Evolutionary conservation across 345 rosid genomes (phyloP), one percentile per base, ranked within the genome.

Genomic region (Eucalyptus dawsonii): DNA sequence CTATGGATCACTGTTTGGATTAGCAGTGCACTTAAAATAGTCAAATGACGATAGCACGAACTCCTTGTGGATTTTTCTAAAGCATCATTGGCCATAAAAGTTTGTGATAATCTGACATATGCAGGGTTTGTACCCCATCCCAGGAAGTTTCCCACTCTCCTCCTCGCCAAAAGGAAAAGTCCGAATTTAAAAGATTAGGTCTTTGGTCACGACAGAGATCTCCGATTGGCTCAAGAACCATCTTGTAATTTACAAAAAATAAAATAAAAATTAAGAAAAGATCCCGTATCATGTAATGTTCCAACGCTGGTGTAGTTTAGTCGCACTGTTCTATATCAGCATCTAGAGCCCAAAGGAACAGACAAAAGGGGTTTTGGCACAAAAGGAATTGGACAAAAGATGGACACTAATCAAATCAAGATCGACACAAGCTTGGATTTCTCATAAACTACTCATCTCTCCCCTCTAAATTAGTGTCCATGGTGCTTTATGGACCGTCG

Each of bases 261-360:
- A 21, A 13, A 80, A 16, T 10, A 40, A 72, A 21, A n/a, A n/a
- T 17, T 5, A 34, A 34, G 25, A 72, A 19, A 72, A 9, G 24
- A 53, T 53, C 85, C 47, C 24, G 2, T 19, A 53, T 51, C 65
- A 42, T 76, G 50, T 89, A 54, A 88, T 92, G 88, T 87, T 93
- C 92, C 94, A 50, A 92, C 89, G 94, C 91, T 89, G 93, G 93
- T 94, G 93, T 93, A 89, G 90, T 89, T 89, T 89, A 87, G 93
- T 91, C 88, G 89, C 91, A 86, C 81, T 42, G 86, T 90, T 89
- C 83, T 56, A 19, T 76, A 92, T 87, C 93, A 86, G 44, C 89
- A 91, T 89, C 91, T 80, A 69, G 89, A 90, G 76, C 45, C 45
- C 69, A 44, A 49, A 83, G 91, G 37, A 91, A 89, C 83, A 62